Evolutionary conservation across 208 protist genomes (phyloP).

Genomic region (Giardia muris): DNA sequence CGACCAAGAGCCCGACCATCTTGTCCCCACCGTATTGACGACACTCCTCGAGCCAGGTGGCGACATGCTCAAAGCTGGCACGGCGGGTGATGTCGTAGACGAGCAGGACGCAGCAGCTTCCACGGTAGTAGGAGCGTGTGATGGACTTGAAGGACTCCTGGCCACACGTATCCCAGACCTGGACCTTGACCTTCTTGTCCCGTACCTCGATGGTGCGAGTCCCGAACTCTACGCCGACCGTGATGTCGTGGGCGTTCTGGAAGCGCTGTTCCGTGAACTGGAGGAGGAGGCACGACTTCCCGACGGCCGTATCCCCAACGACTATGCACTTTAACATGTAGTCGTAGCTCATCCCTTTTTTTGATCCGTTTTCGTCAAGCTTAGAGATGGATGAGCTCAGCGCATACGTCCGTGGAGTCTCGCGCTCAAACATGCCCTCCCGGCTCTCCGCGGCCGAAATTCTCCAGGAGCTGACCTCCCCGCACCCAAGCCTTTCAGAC

Average conservation of each 20-base stretch:
- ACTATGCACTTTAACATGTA: slow-evolving; percentile 24
- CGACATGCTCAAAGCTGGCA: slow-evolving; percentile 28
- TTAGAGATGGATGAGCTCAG: no score
- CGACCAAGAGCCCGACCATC: neutral
- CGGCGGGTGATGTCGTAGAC: slow-evolving; percentile 37
- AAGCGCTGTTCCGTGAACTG: slow-evolving; percentile 28
- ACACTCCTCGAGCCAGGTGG: slow-evolving; percentile 12
- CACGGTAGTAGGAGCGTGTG: slow-evolving; percentile 35
- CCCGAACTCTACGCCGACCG: slow-evolving; percentile 38
- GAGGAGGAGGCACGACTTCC: slow-evolving; percentile 31
- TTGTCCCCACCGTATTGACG: slow-evolving; percentile 25
- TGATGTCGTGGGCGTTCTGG: slow-evolving; percentile 17
- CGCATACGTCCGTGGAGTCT: no score
- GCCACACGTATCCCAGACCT: slow-evolving; percentile 37
- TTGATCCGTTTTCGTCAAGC: no score
- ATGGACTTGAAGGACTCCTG: slow-evolving; percentile 36
- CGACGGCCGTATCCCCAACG: slow-evolving; percentile 28
- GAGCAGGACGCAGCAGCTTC: slow-evolving; percentile 11
- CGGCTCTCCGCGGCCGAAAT: no score
- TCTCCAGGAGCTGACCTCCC: no score
- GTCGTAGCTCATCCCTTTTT: no score
- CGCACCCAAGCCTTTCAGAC: no score
- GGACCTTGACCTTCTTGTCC: slow-evolving; percentile 30
- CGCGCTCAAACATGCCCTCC: no score
- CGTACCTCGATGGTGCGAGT: slow-evolving; percentile 28